Base-by-base conservation (phyloP, 768 basidiomycete genomes). In the Kwoniella dendrophila region DNA sequence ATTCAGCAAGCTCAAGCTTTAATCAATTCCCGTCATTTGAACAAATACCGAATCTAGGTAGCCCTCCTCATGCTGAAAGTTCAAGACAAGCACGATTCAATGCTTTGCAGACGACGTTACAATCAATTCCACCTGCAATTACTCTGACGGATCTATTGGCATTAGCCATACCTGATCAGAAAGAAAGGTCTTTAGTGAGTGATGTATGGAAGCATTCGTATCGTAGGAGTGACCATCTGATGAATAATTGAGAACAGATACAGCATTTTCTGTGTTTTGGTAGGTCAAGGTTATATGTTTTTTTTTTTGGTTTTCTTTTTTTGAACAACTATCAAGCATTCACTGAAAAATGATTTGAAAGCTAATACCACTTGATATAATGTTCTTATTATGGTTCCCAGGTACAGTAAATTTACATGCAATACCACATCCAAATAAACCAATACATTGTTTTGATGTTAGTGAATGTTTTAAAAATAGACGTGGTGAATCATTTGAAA, bases 261-360 rank as follows among this genome's bases (percentile, higher is more conserved):
- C 40, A 44, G 29, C 54, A 56, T 22, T 56, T 56, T 41, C 11
- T 56, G 11, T 56, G 54, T 44, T 56, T 40, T 26, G 54, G 54
- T 45, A 32, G 29, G 54, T 26, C 16, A 18, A 16, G n/a, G 26
- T 22, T 33, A 38, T 53, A 24, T n/a, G n/a, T n/a, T n/a, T n/a
- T n/a, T n/a, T n/a, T n/a, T n/a, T n/a, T n/a, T n/a, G n/a, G n/a
- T n/a, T n/a, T n/a, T n/a, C n/a, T n/a, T n/a, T n/a, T n/a, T n/a
- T n/a, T n/a, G n/a, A n/a, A n/a, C n/a, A n/a, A n/a, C n/a, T n/a
- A n/a, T n/a, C n/a, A n/a, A n/a, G n/a, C n/a, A n/a, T n/a, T n/a
- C n/a, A n/a, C n/a, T n/a, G n/a, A n/a, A n/a, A n/a, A n/a, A n/a
- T n/a, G n/a, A n/a, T n/a, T n/a, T n/a, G n/a, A n/a, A n/a, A n/a